Base-by-base conservation (phyloP, 2,329 filamentous ascomycete genomes). In the Diaporthe sp. region DNA sequence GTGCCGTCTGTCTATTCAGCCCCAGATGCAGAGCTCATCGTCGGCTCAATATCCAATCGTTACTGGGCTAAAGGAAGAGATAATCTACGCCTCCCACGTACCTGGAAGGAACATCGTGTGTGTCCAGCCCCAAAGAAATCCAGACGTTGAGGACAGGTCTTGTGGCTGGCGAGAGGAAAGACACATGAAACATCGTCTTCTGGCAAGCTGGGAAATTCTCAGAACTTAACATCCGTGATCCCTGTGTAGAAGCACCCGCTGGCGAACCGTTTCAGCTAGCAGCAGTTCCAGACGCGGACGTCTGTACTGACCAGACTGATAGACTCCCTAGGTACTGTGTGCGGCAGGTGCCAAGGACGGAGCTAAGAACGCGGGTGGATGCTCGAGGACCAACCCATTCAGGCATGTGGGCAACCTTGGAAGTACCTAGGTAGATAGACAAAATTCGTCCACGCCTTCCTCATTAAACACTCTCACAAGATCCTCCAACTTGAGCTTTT, bases 271-370 rank as follows among this genome's bases (percentile, higher is more conserved):
- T 68, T 68, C 62, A 68, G 65, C 22, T 51, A 37, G 22, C 44
- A 51, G 31, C 62, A 31, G 62, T 68, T 51, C 60, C 60, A 25
- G 57, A 5, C 34, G 60, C 42, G 42, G 13, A 25, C 57, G 10
- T 53, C 28, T 37, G 55, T 6, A 22, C 31, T 31, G 31, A 31
- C 31, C 31, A 31, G 31, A 31, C 17, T 13, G 17, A 5, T 9
- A 5, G 53, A 37, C 31, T 17, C 4, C 42, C 42, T 19, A 44
- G 6, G 42, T 37, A 58, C 57, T 60, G 10, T 8, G 9, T 28
- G 12, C 37, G 15, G 28, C 31, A 68, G 5, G 39, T 68, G 65
- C 65, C 65, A 68, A 68, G 65, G 65, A 68, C 65, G 46, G 65
- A 68, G 65, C 65, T 68, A 68, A n/a, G 31, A 31, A 31, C 31